These are phyloP conservation scores for Cavenderia fasciculata DNA, from an alignment of 78 protist genomes.

Conservation along the genomic window DNA sequence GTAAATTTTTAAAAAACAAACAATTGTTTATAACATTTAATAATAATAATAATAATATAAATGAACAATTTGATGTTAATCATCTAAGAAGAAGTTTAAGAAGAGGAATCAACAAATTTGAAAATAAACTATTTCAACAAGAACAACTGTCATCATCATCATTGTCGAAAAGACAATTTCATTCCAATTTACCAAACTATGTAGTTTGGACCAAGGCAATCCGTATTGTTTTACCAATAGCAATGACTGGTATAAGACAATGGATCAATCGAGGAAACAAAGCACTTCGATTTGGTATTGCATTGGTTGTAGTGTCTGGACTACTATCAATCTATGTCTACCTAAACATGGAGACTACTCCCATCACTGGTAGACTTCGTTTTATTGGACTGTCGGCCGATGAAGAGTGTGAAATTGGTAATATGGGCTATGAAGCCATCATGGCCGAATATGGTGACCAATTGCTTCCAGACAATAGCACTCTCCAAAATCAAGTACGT, in stretches of 20 bases:
- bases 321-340: slow-evolving; percentile 14
- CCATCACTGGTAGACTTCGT: slow-evolving; percentile 49
- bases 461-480: slow-evolving; percentile 39
- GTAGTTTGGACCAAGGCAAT: slow-evolving; percentile 14
- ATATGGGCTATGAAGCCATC: slow-evolving; percentile 18
- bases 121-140: too few species aligned
- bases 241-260: slow-evolving; percentile 49
- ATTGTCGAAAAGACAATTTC: slow-evolving; percentile 10
- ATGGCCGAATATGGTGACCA: not conserved
- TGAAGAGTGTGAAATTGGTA: slow-evolving; percentile 33
- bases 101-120: too few species aligned
- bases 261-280: not conserved
- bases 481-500: slow-evolving; percentile 40
- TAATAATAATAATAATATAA: too few species aligned
- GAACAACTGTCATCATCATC: too few species aligned
- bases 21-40: too few species aligned
- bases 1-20: too few species aligned
- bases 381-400: not conserved
- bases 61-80: too few species aligned
- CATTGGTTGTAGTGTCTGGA: not conserved
- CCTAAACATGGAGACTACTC: slow-evolving; percentile 33
- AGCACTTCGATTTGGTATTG: slow-evolving; percentile 1
- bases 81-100: too few species aligned
- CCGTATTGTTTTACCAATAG: slow-evolving; percentile 45
- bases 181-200: slow-evolving; percentile 4